A percentile compares a stretch with the other conserved stretches of the same genome.
These are phyloP conservation scores for Otatea glauca DNA, from an alignment of 176 grass and related monocot genomes.

Conservation along the genomic window DNA sequence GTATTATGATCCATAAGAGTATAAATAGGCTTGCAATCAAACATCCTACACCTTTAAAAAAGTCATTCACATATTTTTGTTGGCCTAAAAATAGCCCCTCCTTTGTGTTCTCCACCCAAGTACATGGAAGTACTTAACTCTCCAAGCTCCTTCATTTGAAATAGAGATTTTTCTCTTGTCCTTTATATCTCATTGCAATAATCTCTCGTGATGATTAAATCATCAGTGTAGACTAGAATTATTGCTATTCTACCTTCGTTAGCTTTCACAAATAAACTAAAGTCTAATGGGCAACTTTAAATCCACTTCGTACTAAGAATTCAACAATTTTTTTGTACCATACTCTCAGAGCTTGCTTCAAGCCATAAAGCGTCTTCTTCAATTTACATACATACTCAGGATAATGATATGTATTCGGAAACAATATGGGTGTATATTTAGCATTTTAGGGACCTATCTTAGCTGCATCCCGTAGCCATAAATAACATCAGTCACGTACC, in stretches of 20 bases:
- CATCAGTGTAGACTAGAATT: conserved; percentile 24
- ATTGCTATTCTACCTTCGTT: not conserved
- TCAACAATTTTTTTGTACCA: conserved; percentile 39
- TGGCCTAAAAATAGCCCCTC: not conserved
- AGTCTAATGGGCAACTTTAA: not conserved
- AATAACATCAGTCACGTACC: too few relatives aligned
- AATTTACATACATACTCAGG: too few relatives aligned
- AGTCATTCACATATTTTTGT: too few relatives aligned
- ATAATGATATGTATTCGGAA: too few relatives aligned
- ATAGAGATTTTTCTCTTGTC: not conserved
- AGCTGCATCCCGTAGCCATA: too few relatives aligned
- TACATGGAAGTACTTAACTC: not conserved
- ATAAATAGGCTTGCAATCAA: too few relatives aligned
- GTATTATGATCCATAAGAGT: not conserved
- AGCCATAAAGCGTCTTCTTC: too few relatives aligned
- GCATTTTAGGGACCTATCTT: too few relatives aligned
- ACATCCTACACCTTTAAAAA: too few relatives aligned
- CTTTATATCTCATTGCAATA: not conserved
- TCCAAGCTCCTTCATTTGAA: not conserved
- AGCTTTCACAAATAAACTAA: conserved; percentile 27
- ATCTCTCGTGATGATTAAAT: not conserved
- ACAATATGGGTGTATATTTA: too few relatives aligned
- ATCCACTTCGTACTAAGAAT: conserved; percentile 14
- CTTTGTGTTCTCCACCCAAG: not conserved
- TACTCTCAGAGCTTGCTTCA: too few relatives aligned